These are phyloP conservation scores for Aureobasidium lini DNA, from an alignment of 2,329 filamentous ascomycete genomes.

Conservation along the genomic window DNA sequence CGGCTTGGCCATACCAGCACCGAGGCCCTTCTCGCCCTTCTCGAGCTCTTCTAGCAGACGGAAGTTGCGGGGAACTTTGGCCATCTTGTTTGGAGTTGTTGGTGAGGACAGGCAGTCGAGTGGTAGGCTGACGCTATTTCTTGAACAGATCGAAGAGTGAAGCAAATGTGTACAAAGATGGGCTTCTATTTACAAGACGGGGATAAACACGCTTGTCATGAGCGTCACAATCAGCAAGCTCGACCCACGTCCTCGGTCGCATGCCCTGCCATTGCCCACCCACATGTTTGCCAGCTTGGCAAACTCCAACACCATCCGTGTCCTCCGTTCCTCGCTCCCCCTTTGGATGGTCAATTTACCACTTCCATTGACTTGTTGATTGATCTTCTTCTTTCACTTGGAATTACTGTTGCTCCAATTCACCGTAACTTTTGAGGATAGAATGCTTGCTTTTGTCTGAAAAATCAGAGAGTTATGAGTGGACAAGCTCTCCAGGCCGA, in stretches of 20 bases:
- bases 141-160: not conserved
- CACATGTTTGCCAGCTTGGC: slow-evolving; percentile 5
- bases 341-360: not conserved
- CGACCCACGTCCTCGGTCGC: not conserved
- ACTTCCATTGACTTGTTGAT: not conserved
- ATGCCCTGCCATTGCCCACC: not conserved
- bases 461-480: slow-evolving; percentile 55
- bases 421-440: not conserved
- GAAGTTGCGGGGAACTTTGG: slow-evolving; percentile 91
- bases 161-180: not conserved
- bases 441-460: not conserved
- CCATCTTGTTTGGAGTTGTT: slow-evolving; percentile 34
- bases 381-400: not conserved
- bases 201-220: not conserved
- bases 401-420: not conserved
- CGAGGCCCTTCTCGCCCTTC: slow-evolving; percentile 96
- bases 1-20: slow-evolving; percentile 57
- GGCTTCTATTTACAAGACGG: not conserved
- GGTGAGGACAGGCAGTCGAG: too few relatives aligned
- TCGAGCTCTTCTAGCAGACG: slow-evolving; percentile 94
- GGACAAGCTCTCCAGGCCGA: slow-evolving; percentile 82
- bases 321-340: not conserved
- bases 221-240: not conserved
- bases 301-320: not conserved
- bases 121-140: not conserved